phyloP scores from a whole-genome alignment of 768 basidiomycete genomes.

The Lactifluus hygrophoroides region DNA sequence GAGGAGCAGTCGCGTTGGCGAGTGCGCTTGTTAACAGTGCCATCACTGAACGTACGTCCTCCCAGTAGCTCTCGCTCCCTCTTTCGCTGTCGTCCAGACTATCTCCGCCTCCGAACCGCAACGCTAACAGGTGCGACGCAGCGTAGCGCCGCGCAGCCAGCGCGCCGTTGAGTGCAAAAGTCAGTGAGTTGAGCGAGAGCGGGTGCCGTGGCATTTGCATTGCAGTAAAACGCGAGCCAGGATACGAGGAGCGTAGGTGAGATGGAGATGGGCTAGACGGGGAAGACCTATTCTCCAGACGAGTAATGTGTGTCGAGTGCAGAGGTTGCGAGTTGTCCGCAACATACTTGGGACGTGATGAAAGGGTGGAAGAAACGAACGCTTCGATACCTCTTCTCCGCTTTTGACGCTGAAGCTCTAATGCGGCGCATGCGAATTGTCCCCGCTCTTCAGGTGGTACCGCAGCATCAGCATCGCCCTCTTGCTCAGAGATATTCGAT shows the following conservation, averaged over 20 bases:
- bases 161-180: slow-evolving; percentile 54
- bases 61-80: slow-evolving; percentile 58
- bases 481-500: background rate
- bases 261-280: slow-evolving; percentile 18
- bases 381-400: slow-evolving; percentile 41
- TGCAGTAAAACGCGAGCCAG: slow-evolving; percentile 53
- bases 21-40: slow-evolving; percentile 58
- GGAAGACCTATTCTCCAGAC: slow-evolving; percentile 15
- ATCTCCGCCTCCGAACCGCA: slow-evolving; percentile 46
- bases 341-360: slow-evolving; percentile 20
- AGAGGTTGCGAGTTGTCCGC: slow-evolving; percentile 12
- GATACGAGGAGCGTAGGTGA: slow-evolving; percentile 19
- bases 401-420: slow-evolving; percentile 50
- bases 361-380: slow-evolving; percentile 32
- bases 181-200: slow-evolving; percentile 55
- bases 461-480: background rate
- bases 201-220: slow-evolving; percentile 56
- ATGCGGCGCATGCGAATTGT: slow-evolving; percentile 53
- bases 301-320: slow-evolving; percentile 14
- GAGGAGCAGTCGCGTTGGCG: slow-evolving; percentile 51
- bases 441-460: slow-evolving; percentile 24
- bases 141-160: slow-evolving; percentile 67
- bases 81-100: slow-evolving; percentile 22
- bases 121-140: slow-evolving; percentile 69
- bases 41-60: slow-evolving; percentile 72